A percentile compares a stretch with the other conserved stretches of the same genome.
These are phyloP conservation scores for Aspergillus proliferans DNA, from an alignment of 2,329 filamentous ascomycete genomes.

Conservation along the genomic window DNA sequence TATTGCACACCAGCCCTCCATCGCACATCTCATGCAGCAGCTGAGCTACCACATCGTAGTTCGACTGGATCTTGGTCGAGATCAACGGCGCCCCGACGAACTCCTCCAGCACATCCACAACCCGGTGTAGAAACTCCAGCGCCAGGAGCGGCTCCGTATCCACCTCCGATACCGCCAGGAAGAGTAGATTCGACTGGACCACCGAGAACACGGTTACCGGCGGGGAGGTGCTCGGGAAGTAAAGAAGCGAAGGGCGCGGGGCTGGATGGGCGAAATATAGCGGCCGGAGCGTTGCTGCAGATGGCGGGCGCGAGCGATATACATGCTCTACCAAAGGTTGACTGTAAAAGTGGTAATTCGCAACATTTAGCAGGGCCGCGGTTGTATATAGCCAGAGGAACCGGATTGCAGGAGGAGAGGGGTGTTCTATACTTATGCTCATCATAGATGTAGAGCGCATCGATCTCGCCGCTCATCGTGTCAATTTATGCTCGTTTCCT, in stretches of 20 bases:
- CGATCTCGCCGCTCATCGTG: slow-evolving; percentile 78
- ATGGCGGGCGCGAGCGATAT: slow-evolving; percentile 75
- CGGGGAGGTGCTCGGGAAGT: slow-evolving; percentile 73
- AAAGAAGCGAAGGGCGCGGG: slow-evolving; percentile 79
- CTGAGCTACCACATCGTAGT: slow-evolving; percentile 91
- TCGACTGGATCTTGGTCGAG: slow-evolving; percentile 76
- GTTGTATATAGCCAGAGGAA: neutral
- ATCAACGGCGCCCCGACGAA: slow-evolving; percentile 85
- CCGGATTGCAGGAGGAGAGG: neutral
- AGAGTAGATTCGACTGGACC: slow-evolving; percentile 77
- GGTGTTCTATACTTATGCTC: slow-evolving; percentile 73
- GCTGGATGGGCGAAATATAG: slow-evolving; percentile 77
- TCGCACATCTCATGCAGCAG: slow-evolving; percentile 95
- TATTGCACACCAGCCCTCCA: slow-evolving; percentile 79
- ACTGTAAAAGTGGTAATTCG: slow-evolving; percentile 44
- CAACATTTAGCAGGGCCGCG: slow-evolving; percentile 10
- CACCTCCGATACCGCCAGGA: slow-evolving; percentile 74
- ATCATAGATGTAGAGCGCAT: slow-evolving; percentile 95
- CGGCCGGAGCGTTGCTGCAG: slow-evolving; percentile 69
- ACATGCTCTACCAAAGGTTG: slow-evolving; percentile 80
- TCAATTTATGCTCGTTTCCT: slow-evolving; percentile 12
- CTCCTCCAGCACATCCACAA: slow-evolving; percentile 88
- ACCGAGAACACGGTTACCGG: slow-evolving; percentile 85
- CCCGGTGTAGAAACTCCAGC: slow-evolving; percentile 88
- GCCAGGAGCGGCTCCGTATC: slow-evolving; percentile 86